These are phyloP conservation scores for Fusarium lateritium DNA, from an alignment of 2,329 filamentous ascomycete species.

Conservation along the genomic window DNA sequence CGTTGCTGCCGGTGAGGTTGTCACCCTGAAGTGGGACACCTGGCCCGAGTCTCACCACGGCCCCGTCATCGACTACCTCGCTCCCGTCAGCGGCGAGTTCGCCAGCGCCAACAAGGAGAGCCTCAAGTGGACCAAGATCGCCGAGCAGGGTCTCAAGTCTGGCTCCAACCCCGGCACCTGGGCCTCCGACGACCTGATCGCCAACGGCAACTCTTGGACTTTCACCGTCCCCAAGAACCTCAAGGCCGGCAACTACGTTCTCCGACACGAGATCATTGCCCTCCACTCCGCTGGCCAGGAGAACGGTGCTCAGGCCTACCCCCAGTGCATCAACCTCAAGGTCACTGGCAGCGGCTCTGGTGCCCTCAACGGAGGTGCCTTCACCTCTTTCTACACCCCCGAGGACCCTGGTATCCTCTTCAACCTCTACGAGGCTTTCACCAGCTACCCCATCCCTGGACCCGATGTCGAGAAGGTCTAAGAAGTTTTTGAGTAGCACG, in stretches of 20 bases:
- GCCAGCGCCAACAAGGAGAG: slow-evolving; percentile 63
- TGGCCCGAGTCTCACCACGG: slow-evolving; percentile 78
- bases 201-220: slow-evolving; percentile 62
- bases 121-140: slow-evolving; percentile 74
- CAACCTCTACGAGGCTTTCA: slow-evolving; percentile 53
- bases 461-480: slow-evolving; percentile 41
- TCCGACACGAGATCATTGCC: slow-evolving; percentile 70
- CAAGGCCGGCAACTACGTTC: slow-evolving; percentile 67
- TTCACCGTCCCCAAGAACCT: slow-evolving; percentile 63
- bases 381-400: slow-evolving; percentile 55
- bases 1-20: slow-evolving; percentile 70
- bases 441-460: slow-evolving; percentile 53
- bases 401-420: slow-evolving; percentile 55
- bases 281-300: slow-evolving; percentile 63
- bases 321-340: slow-evolving; percentile 67
- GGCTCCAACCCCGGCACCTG: slow-evolving; percentile 63
- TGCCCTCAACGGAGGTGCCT: slow-evolving; percentile 49
- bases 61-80: slow-evolving; percentile 73
- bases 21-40: slow-evolving; percentile 73
- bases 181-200: slow-evolving; percentile 68
- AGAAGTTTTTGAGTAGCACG: not conserved
- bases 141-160: slow-evolving; percentile 65
- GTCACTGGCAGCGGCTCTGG: slow-evolving; percentile 58
- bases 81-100: slow-evolving; percentile 67
- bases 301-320: slow-evolving; percentile 65